Conservation (phyloP, 2,329 filamentous ascomycete genomes). For the Fusarium humuli region DNA sequence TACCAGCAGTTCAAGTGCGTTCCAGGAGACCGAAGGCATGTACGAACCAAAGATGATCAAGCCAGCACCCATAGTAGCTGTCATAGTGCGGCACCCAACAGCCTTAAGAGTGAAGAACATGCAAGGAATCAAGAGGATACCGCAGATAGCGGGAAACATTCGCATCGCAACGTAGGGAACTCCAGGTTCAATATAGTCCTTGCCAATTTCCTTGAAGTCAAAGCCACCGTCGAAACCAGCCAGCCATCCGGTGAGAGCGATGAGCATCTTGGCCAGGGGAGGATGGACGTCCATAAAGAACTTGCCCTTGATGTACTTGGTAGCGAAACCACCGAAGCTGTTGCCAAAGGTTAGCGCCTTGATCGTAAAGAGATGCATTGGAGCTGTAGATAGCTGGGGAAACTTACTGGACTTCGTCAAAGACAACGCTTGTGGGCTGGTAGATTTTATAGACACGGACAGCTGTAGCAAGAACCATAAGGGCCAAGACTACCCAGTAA, state of each 20-base stretch:
- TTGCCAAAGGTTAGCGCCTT: slow-evolving; percentile 33
- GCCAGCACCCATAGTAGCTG: slow-evolving; percentile 83
- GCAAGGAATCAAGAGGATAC: slow-evolving; percentile 86
- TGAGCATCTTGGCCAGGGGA: slow-evolving; percentile 94
- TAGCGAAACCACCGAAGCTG: slow-evolving; percentile 97
- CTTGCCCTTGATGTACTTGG: slow-evolving; percentile 98
- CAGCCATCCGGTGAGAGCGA: slow-evolving; percentile 93
- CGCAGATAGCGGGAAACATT: slow-evolving; percentile 88
- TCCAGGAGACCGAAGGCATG: not conserved
- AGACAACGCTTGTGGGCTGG: slow-evolving; percentile 95
- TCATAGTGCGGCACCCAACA: slow-evolving; percentile 86
- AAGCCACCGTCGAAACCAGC: slow-evolving; percentile 96
- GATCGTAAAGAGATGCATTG: not conserved
- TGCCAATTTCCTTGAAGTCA: slow-evolving; percentile 99
- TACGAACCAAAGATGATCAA: slow-evolving; percentile 90
- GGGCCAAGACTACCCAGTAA: slow-evolving; percentile 78
- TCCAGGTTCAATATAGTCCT: slow-evolving; percentile 94
- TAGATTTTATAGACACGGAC: slow-evolving; percentile 96
- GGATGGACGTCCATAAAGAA: slow-evolving; percentile 99
- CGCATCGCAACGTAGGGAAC: slow-evolving; percentile 99
- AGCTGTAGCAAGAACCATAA: slow-evolving; percentile 80
- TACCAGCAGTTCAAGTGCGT: not conserved
- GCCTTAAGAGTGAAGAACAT: slow-evolving; percentile 97
- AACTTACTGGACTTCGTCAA: slow-evolving; percentile 98
- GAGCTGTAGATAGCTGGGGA: slow-evolving; percentile 7